Evolutionary conservation across 2,329 filamentous ascomycete species (phyloP).

Genomic region (Pleomassaria siparia): DNA sequence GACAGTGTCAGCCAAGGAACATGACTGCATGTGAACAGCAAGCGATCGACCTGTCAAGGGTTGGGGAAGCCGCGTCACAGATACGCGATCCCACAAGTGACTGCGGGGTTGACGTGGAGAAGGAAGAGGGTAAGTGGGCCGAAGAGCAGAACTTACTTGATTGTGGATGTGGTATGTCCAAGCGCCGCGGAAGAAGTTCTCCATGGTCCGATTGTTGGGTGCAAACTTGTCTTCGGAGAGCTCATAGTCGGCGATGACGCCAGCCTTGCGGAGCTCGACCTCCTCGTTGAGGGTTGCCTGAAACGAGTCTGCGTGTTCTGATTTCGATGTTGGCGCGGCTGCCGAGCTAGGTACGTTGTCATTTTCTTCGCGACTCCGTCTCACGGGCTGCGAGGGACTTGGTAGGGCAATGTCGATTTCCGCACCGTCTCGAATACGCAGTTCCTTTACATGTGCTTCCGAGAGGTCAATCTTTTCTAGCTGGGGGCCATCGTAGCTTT

Average conservation of each 20-base stretch:
- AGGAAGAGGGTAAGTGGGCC: not conserved
- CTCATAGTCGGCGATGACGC: slow-evolving; percentile 48
- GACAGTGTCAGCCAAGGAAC: slow-evolving; percentile 21
- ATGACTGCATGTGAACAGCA: slow-evolving; percentile 9
- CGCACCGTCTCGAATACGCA: slow-evolving; percentile 17
- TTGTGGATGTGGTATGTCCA: slow-evolving; percentile 63
- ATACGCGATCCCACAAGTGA: not conserved
- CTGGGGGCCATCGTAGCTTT: slow-evolving; percentile 52
- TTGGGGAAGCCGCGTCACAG: not conserved
- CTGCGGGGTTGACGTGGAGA: slow-evolving; percentile 5
- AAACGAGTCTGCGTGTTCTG: slow-evolving; percentile 41
- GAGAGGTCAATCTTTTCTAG: slow-evolving; percentile 39
- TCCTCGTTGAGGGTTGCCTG: slow-evolving; percentile 45
- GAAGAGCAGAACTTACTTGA: slow-evolving; percentile 47
- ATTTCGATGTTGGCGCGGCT: slow-evolving; percentile 27
- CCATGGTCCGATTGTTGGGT: slow-evolving; percentile 58
- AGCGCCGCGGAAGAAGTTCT: slow-evolving; percentile 59
- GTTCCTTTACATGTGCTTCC: slow-evolving; percentile 30
- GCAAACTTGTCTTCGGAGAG: slow-evolving; percentile 55
- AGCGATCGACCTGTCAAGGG: not conserved
- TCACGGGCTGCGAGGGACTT: slow-evolving; percentile 7
- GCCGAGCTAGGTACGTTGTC: slow-evolving; percentile 32
- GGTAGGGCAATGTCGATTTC: slow-evolving; percentile 10
- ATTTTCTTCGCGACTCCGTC: slow-evolving; percentile 24
- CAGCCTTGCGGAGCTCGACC: slow-evolving; percentile 43